A percentile compares a stretch with the other conserved stretches of the same genome.
Conservation (phyloP, 2,329 filamentous ascomycete genomes). For the Fusarium sp. region DNA sequence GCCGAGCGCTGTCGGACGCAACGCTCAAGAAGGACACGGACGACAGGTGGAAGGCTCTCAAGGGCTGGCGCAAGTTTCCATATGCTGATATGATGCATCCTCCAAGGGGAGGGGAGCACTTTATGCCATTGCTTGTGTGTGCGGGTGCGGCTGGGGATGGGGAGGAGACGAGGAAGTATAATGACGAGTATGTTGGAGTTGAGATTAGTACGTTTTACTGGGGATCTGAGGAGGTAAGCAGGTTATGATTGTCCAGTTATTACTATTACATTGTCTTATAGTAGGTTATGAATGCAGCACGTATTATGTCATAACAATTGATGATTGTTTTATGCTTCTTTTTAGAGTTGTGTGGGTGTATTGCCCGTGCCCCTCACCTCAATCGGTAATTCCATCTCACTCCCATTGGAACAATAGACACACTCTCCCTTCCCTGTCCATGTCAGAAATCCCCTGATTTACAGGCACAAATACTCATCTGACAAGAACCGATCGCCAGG, state of each 20-base stretch:
- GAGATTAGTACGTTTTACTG: constrained; percentile 71
- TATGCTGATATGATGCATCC: constrained; percentile 69
- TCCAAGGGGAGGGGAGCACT: constrained; percentile 68
- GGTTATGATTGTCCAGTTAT: constrained; percentile 8
- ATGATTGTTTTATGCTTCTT: constrained; percentile 33
- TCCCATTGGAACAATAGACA: constrained; percentile 20
- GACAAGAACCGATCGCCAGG: constrained; percentile 1
- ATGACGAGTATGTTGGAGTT: constrained; percentile 64
- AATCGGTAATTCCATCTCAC: constrained; percentile 15
- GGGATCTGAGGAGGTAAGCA: constrained; percentile 53
- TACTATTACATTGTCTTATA: constrained; percentile 2
- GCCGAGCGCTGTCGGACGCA: constrained; percentile 60
- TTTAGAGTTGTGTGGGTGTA: constrained; percentile 14
- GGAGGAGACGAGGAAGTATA: constrained; percentile 61
- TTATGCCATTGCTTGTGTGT: constrained; percentile 71
- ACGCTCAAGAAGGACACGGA: constrained; percentile 52
- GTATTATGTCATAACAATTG: background rate
- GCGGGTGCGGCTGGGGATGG: constrained; percentile 64
- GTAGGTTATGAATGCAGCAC: too few relatives aligned
- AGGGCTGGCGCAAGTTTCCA: constrained; percentile 64
- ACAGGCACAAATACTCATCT: constrained; percentile 24
- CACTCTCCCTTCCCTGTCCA: background rate
- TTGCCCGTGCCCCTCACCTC: background rate
- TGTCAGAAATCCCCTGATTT: constrained; percentile 28
- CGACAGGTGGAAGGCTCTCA: constrained; percentile 59